Conservation (phyloP, 352 stramenopile genomes). For the Pythium aquatile region DNA sequence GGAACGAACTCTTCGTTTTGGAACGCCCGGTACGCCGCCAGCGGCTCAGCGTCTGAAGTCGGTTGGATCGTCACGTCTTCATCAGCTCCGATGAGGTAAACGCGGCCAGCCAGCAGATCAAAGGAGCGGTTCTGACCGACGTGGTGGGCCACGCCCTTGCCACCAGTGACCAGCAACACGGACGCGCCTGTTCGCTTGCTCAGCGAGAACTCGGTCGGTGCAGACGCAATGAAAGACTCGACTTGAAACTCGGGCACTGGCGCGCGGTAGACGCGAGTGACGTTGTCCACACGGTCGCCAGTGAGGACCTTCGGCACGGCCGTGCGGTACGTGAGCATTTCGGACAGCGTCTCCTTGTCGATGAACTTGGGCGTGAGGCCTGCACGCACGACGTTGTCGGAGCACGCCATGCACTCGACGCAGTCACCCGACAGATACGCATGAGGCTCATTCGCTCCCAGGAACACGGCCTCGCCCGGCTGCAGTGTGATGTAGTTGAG, state of each 20-base stretch:
- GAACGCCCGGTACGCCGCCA: conserved; percentile 22
- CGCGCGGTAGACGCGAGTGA: conserved; percentile 84
- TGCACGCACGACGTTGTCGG: conserved; percentile 98
- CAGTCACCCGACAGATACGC: conserved; percentile 96
- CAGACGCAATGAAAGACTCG: conserved; percentile 35
- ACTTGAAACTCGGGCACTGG: conserved; percentile 93
- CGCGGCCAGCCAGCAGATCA: conserved; percentile 4
- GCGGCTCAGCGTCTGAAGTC: neutral
- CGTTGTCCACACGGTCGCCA: conserved; percentile 48
- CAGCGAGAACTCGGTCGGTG: neutral
- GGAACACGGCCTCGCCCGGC: conserved; percentile 96
- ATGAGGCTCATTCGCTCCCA: conserved; percentile 99
- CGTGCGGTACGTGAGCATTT: conserved; percentile 97
- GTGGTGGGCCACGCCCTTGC: conserved; percentile 5
- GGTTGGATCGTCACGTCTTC: conserved; percentile 12
- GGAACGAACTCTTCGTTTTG: conserved; percentile 16
- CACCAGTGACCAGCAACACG: conserved; percentile 15
- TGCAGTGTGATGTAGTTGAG: conserved; percentile 98
- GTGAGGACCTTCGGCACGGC: conserved; percentile 51
- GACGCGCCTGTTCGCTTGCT: conserved; percentile 15
- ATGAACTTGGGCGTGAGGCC: conserved; percentile 99
- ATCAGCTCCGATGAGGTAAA: conserved; percentile 19
- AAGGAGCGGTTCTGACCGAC: conserved; percentile 6
- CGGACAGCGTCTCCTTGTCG: conserved; percentile 96
- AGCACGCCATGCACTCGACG: conserved; percentile 99